These are phyloP conservation scores for Aspergillus tamarii DNA, from an alignment of 2,329 filamentous ascomycete genomes.

Conservation along the genomic window DNA sequence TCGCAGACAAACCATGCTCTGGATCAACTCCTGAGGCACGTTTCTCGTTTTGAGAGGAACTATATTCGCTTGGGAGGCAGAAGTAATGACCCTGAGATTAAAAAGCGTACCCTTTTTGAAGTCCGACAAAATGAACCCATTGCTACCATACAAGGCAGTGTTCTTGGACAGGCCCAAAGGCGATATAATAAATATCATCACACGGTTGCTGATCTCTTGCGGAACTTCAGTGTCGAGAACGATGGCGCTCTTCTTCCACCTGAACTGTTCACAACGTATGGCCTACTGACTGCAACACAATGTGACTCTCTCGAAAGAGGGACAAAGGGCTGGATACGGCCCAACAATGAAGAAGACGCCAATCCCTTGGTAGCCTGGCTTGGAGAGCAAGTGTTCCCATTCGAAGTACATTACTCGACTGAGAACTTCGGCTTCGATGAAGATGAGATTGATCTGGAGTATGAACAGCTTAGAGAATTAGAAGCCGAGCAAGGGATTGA, in stretches of 20 bases:
- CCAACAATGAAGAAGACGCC: conserved; percentile 29
- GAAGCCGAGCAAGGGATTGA: conserved; percentile 59
- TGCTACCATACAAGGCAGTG: conserved; percentile 43
- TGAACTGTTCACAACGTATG: conserved; percentile 56
- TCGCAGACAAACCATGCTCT: conserved; percentile 91
- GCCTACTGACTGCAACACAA: conserved; percentile 66
- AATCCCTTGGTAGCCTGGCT: conserved; percentile 61
- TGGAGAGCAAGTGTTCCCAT: conserved; percentile 53
- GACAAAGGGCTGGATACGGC: conserved; percentile 48
- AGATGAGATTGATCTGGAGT: conserved; percentile 64
- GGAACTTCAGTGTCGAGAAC: conserved; percentile 43
- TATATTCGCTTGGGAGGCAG: conserved; percentile 72
- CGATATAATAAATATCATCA: conserved; percentile 50
- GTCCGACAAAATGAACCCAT: conserved; percentile 49
- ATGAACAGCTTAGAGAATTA: conserved; percentile 63
- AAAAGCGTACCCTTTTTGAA: conserved; percentile 67
- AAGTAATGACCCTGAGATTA: conserved; percentile 67
- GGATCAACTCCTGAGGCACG: conserved; percentile 74
- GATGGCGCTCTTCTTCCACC: conserved; percentile 55
- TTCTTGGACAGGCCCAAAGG: conserved; percentile 42
- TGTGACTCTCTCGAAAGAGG: conserved; percentile 61
- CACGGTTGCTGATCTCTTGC: conserved; percentile 46
- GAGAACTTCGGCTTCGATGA: conserved; percentile 58
- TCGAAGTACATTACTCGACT: conserved; percentile 47
- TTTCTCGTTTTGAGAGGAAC: conserved; percentile 63